Base-by-base conservation (phyloP, 2,329 filamentous ascomycete genomes). In the Scytalidium sp. region DNA sequence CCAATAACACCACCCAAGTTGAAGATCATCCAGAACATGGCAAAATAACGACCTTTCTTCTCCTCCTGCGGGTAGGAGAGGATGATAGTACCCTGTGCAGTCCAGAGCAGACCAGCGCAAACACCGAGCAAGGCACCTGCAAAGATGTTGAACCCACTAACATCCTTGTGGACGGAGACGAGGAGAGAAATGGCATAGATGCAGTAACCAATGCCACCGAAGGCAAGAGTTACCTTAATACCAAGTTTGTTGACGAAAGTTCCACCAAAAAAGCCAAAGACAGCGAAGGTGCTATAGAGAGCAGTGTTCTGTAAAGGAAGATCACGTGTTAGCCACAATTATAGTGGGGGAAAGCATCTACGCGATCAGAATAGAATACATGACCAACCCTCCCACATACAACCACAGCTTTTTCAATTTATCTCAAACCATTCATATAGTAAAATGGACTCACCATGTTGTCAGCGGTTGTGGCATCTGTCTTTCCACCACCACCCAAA, bases 11-110 rank as follows among this genome's bases (percentile, higher is more conserved):
- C 91, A 60, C 92, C 92, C 51, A 92, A 70, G 70, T 96, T 96
- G 78, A 96, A 97, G 63, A 97, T 95, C 67, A 91, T 84, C 92
- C 92, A 96, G 72, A 96, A 96, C 74, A 84, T 85, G 53, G 88
- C 88, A 67, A 96, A 96, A 68, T 91, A 96, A 52, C 85, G 84
- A 41, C 92, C 92, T 76, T 96, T 96, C 56, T 83, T 81, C 27
- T 81, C 69, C 70, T 96, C 92, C 19, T 80, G 75, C 2, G 91
- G 91, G 67, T 96, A 96, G 39, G 88, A 84, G 83, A 96, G 93
- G 86, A 93, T 92, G 63, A 93, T 89, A 51, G 87, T 84, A 52
- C 89, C 88, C 70, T 93, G 88, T 1, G 87, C 89, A 27, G 85
- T 86, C 89, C 89, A 94, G 32, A 94, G 75, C 36, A 93, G 75